Conservation (phyloP, 208 protist genomes). For the Herpetomonas tarakana region DNA sequence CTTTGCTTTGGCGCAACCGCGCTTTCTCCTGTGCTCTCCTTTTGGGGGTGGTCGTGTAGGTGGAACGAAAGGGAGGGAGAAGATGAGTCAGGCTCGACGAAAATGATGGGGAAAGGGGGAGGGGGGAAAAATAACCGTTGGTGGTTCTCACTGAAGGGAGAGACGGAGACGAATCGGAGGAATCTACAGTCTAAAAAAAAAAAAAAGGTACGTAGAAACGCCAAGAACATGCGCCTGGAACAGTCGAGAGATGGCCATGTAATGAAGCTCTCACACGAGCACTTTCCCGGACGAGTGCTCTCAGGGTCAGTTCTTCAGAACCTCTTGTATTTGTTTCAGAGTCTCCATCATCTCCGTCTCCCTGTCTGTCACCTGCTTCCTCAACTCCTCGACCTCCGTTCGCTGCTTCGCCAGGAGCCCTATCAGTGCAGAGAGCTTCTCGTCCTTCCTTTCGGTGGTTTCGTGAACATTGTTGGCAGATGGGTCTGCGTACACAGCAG, state of each 20-base stretch:
- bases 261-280: too few relatives aligned
- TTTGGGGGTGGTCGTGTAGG: too few relatives aligned
- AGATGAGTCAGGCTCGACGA: too few relatives aligned
- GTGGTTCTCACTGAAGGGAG: too few relatives aligned
- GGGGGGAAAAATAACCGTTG: too few relatives aligned
- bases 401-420: constrained; percentile 11
- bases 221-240: background rate
- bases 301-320: constrained; percentile 6
- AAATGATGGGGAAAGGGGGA: too few relatives aligned
- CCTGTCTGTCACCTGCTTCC: constrained; percentile 33
- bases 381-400: constrained; percentile 22
- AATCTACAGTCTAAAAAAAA: constrained; percentile 2
- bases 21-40: background rate
- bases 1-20: background rate
- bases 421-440: constrained; percentile 3
- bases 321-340: constrained; percentile 26
- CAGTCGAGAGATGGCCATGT: background rate
- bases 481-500: constrained; percentile 3
- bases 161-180: too few relatives aligned
- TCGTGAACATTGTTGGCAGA: background rate
- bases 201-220: constrained; percentile 7
- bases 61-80: too few relatives aligned
- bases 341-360: constrained; percentile 38
- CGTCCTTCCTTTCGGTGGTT: background rate
- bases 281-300: too few relatives aligned